Percentiles rank a stretch among this genome's conserved stretches.
Conservation (phyloP, 306 rosid genomes). For the Fragaria nilgerrensis region DNA sequence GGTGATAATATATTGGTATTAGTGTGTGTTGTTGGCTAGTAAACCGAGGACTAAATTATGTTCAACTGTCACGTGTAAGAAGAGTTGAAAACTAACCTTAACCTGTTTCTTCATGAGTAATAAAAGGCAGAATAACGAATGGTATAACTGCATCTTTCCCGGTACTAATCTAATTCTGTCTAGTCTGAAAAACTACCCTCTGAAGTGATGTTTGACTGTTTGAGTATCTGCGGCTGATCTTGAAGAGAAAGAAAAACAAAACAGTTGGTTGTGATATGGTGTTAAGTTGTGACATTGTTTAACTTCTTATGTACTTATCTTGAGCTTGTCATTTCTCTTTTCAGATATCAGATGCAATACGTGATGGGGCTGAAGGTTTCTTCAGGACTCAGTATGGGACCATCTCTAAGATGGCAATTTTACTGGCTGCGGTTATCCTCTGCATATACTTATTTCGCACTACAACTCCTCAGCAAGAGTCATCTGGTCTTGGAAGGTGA, state of each 20-base stretch:
- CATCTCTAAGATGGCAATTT: conserved; percentile 95
- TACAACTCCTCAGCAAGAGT: conserved; percentile 84
- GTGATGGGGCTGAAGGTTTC: conserved; percentile 99
- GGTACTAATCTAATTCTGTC: neutral
- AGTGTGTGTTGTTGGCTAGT: neutral
- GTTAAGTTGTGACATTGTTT: neutral
- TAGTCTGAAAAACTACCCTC: neutral
- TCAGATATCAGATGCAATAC: conserved; percentile 97
- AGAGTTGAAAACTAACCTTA: neutral
- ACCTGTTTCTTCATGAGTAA: neutral
- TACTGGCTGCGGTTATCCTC: conserved; percentile 78
- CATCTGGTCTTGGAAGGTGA: conserved; percentile 94
- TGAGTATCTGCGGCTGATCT: neutral
- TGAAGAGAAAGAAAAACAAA: neutral
- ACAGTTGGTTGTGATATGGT: neutral
- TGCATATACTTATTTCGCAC: conserved; percentile 87
- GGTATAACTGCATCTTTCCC: neutral
- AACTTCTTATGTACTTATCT: conserved; percentile 28
- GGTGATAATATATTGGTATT: neutral
- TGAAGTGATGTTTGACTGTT: neutral
- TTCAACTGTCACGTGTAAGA: neutral
- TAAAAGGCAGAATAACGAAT: neutral
- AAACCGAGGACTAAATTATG: neutral
- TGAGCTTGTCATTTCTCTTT: conserved; percentile 5
- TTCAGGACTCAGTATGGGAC: conserved; percentile 93